Evolutionary conservation across 2,329 filamentous ascomycete genomes (phyloP).

Genomic region (Lizonia empirigonia): DNA sequence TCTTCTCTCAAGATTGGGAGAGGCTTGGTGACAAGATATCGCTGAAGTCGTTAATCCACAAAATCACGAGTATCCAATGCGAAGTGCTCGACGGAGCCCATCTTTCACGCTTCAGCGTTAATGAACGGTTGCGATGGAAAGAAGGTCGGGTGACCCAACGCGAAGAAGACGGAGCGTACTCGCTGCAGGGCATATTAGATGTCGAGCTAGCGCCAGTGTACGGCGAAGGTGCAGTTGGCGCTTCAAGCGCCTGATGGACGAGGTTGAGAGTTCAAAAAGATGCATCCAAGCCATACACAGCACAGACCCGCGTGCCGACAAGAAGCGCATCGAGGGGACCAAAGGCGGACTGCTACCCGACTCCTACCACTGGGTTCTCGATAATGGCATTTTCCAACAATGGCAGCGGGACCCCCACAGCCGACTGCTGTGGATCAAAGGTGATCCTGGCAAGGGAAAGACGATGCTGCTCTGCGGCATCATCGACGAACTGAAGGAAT

Average conservation of each 20-base stretch:
- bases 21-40: constrained; percentile 15
- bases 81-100: not conserved
- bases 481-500: constrained; percentile 37
- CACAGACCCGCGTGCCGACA: constrained; percentile 15
- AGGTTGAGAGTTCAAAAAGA: constrained; percentile 18
- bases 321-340: constrained; percentile 9
- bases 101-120: constrained; percentile 7
- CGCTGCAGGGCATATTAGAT: constrained; percentile 18
- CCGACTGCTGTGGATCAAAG: constrained; percentile 47
- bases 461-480: constrained; percentile 45
- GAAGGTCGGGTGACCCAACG: constrained; percentile 18
- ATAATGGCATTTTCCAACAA: constrained; percentile 26
- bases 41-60: no score
- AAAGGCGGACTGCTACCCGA: constrained; percentile 11
- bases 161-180: constrained; percentile 12
- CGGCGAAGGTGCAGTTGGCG: constrained; percentile 11
- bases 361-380: constrained; percentile 27
- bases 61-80: no score
- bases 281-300: constrained; percentile 9
- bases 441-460: constrained; percentile 35
- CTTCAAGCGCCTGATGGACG: constrained; percentile 21
- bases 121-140: constrained; percentile 14
- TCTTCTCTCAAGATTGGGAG: constrained; percentile 17
- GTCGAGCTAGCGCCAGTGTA: constrained; percentile 14
- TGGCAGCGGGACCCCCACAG: constrained; percentile 31